Base-by-base conservation (phyloP, 2,329 filamentous ascomycete species). In the Mycosphaerella sp. region DNA sequence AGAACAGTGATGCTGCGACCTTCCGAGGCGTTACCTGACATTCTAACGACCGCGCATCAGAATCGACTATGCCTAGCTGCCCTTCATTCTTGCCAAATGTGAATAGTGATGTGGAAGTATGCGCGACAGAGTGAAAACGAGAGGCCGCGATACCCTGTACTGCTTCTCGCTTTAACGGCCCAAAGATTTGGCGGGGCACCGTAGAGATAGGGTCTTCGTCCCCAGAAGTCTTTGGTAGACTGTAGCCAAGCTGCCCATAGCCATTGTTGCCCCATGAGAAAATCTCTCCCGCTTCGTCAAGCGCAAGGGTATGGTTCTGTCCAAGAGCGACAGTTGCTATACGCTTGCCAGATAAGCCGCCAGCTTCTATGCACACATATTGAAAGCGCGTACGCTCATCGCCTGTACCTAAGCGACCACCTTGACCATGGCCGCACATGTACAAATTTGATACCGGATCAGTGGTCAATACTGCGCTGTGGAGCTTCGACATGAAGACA, bases 31-130 rank as follows among this genome's bases (percentile, higher is more conserved):
- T 83, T 17, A 80, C 74, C 66, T 97, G 93, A n/a, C 86, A 75
- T 62, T 93, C 88, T 4, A 97, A 79, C 0, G 90, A 96, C 44
- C 91, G 83, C 26, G 93, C 95, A 71, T 97, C 92, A 0, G 93
- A 92, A 69, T 96, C 93, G 74, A 96, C 90, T 50, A 98, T 79
- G 4, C 90, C 93, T 45, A 98, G 80, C 69, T 98, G 93, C 1
- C 93, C 93, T 62, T 90, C 84, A 64, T 97, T 98, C 65, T 93
- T 95, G 21, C 93, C 93, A 78, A 95, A 98, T 2, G 89, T 95
- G 67, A 88, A 98, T 1, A 98, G 74, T 1, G 89, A 88, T 0
- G 83, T 82, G 1, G 80, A 78, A 0, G 89, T 96, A 65, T 93
- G 87, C 0, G 89, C 89, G 2, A 95, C 91, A 0, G 93, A 97